phyloP scores from a whole-genome alignment of 2,329 filamentous ascomycete genomes.

The Pseudocercospora fijiensis region DNA sequence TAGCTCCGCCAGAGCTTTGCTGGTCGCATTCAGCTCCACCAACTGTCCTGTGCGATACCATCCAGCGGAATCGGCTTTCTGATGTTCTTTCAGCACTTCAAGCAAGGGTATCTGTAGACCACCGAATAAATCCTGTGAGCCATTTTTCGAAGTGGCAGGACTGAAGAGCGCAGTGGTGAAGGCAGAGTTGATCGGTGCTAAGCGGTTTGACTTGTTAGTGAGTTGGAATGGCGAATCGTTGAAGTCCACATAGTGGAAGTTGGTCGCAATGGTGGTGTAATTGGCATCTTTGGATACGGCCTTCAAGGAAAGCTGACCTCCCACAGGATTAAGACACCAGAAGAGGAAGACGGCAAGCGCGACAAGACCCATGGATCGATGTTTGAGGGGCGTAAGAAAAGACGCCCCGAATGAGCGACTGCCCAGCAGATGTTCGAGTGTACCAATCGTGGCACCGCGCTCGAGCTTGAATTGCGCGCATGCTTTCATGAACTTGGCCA shows the following conservation, averaged over 20 bases:
- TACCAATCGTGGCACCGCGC: conserved; percentile 12
- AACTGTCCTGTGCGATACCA: conserved; percentile 16
- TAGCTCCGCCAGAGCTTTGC: conserved; percentile 2
- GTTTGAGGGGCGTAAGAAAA: conserved; percentile 4
- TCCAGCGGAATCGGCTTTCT: conserved; percentile 15
- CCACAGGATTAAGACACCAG: conserved; percentile 15
- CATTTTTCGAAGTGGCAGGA: conserved; percentile 15
- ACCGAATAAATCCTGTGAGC: conserved; percentile 19
- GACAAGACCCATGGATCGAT: conserved; percentile 2
- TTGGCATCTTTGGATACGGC: conserved; percentile 7
- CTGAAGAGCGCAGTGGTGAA: conserved; percentile 16
- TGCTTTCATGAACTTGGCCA: conserved; percentile 12
- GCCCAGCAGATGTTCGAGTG: conserved; percentile 14
- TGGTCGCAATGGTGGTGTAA: conserved; percentile 8
- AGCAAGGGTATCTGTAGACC: conserved; percentile 21
- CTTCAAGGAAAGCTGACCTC: conserved; percentile 14
- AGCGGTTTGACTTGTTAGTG: neutral
- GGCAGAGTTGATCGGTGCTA: conserved; percentile 14
- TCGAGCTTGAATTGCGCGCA: conserved; percentile 9
- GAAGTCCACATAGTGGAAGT: conserved; percentile 14
- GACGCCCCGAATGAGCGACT: conserved; percentile 8
- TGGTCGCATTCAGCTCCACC: conserved; percentile 10
- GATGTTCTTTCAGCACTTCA: conserved; percentile 11
- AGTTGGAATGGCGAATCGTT: conserved; percentile 13
- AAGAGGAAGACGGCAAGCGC: conserved; percentile 1